phyloP scores from a whole-genome alignment of 768 basidiomycete species.

The Calocybe cyanea region DNA sequence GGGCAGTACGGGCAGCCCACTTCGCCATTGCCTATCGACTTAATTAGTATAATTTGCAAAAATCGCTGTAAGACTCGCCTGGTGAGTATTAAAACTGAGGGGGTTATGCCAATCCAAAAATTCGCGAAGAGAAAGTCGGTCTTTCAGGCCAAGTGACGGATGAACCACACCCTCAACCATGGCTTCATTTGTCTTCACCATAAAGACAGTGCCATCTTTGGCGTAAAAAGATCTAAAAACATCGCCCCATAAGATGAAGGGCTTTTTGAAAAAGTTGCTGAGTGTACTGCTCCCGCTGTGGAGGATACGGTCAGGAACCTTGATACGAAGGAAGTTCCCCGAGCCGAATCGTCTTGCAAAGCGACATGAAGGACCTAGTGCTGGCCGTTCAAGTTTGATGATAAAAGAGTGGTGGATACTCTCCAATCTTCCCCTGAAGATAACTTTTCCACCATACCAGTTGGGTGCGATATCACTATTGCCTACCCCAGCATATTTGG shows the following conservation, averaged over 20 bases:
- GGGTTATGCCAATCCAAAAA: constrained; percentile 59
- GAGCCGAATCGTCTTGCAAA: constrained; percentile 63
- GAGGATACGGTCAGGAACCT: constrained; percentile 31
- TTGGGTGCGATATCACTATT: constrained; percentile 29
- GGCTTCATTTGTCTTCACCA: constrained; percentile 50
- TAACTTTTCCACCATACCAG: constrained; percentile 63
- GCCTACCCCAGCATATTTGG: constrained; percentile 39
- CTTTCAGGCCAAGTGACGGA: not conserved
- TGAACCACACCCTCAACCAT: constrained; percentile 17
- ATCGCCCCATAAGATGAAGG: constrained; percentile 48
- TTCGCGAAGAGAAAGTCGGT: constrained; percentile 32
- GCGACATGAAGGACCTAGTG: constrained; percentile 52
- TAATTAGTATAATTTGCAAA: not conserved
- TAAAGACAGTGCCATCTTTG: constrained; percentile 56
- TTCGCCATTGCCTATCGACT: constrained; percentile 51
- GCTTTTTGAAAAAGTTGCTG: constrained; percentile 39
- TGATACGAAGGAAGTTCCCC: constrained; percentile 49
- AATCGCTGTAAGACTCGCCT: constrained; percentile 33
- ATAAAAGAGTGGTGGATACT: constrained; percentile 23
- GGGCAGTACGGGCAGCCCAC: constrained; percentile 58
- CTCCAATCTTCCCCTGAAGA: constrained; percentile 43
- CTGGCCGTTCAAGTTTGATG: constrained; percentile 44
- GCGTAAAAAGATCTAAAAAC: constrained; percentile 61
- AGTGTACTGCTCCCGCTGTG: constrained; percentile 29
- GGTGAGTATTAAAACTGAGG: constrained; percentile 38